phyloP scores from a whole-genome alignment of 2,329 filamentous ascomycete species.

The Phialocephala sp. region DNA sequence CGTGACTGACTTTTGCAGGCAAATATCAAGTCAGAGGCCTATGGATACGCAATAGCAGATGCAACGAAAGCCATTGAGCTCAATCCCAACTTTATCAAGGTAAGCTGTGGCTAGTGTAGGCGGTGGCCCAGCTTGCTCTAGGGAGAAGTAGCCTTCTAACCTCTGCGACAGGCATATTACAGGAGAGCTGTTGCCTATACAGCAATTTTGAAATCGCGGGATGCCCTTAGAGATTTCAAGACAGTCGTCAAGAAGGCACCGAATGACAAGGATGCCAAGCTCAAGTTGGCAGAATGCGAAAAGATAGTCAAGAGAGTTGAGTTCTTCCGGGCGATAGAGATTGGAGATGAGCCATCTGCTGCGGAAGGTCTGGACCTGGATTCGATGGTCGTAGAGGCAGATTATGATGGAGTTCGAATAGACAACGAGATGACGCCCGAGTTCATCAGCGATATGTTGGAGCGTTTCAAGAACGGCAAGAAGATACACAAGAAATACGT shows the following conservation, averaged over 20 bases:
- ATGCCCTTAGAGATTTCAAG: slow-evolving; percentile 91
- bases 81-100: slow-evolving; percentile 88
- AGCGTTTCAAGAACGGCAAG: slow-evolving; percentile 95
- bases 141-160: not conserved
- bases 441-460: slow-evolving; percentile 97
- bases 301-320: slow-evolving; percentile 91
- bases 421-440: slow-evolving; percentile 89
- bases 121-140: not conserved
- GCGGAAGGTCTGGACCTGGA: slow-evolving; percentile 90
- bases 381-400: slow-evolving; percentile 78
- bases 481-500: slow-evolving; percentile 96
- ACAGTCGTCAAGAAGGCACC: slow-evolving; percentile 88
- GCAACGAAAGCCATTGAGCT: slow-evolving; percentile 90
- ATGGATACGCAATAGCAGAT: slow-evolving; percentile 90
- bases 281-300: slow-evolving; percentile 91
- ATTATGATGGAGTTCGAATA: slow-evolving; percentile 84
- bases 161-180: slow-evolving; percentile 77
- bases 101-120: slow-evolving; percentile 46
- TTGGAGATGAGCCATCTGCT: slow-evolving; percentile 89
- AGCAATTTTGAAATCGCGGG: slow-evolving; percentile 86
- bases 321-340: slow-evolving; percentile 93
- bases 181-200: slow-evolving; percentile 89
- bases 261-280: slow-evolving; percentile 84
- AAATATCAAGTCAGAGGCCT: slow-evolving; percentile 94
- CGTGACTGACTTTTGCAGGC: slow-evolving; percentile 68